phyloP scores from a whole-genome alignment of 257 asterid genomes.

The Solanum habrochaites region DNA sequence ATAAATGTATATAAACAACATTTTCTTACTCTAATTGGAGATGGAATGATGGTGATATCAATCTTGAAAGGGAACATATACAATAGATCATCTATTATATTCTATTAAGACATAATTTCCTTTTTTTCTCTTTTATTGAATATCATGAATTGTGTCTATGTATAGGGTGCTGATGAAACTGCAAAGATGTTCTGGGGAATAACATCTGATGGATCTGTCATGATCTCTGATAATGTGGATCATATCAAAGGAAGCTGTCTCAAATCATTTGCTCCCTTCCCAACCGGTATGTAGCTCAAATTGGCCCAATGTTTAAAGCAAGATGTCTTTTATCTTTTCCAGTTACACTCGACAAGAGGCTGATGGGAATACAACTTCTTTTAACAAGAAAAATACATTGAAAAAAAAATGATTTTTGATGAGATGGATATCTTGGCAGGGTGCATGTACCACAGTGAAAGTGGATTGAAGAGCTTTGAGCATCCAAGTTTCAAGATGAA shows the following conservation, averaged over 20 bases:
- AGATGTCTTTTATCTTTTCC: background rate
- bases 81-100: background rate
- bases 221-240: constrained; percentile 68
- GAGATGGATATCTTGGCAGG: constrained; percentile 28
- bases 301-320: background rate
- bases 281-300: constrained; percentile 44
- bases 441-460: constrained; percentile 79
- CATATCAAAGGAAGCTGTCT: constrained; percentile 66
- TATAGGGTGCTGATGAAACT: constrained; percentile 65
- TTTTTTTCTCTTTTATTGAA: background rate
- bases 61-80: background rate
- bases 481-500: constrained; percentile 85
- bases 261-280: constrained; percentile 91
- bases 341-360: background rate
- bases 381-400: background rate
- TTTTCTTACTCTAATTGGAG: background rate
- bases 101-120: background rate
- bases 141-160: background rate
- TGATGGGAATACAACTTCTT: background rate
- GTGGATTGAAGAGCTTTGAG: constrained; percentile 86
- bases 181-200: constrained; percentile 77
- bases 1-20: background rate
- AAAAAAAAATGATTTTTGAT: background rate
- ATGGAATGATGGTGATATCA: background rate
- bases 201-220: constrained; percentile 65